These are phyloP conservation scores for Corylus heterophylla DNA, from an alignment of 306 rosid genomes.

Conservation along the genomic window DNA sequence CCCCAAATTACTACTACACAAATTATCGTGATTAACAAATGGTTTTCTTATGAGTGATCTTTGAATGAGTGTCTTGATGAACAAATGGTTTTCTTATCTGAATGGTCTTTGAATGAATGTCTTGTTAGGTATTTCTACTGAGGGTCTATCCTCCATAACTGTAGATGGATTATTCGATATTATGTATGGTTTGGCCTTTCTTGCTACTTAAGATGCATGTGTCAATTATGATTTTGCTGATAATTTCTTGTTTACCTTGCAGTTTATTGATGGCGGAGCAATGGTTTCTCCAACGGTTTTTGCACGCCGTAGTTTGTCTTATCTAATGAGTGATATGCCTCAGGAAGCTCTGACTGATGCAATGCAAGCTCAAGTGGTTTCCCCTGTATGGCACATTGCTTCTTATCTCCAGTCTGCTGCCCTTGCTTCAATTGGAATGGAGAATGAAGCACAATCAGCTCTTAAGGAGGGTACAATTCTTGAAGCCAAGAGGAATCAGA, in stretches of 20 bases:
- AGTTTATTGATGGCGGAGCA: constrained; percentile 74
- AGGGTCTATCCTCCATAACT: neutral
- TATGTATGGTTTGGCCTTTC: neutral
- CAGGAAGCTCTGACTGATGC: constrained; percentile 70
- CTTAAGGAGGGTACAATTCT: constrained; percentile 64
- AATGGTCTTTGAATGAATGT: neutral
- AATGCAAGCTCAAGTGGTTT: constrained; percentile 69
- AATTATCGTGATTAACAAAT: neutral
- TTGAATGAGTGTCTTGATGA: neutral
- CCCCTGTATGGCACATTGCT: constrained; percentile 79
- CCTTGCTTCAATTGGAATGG: constrained; percentile 60
- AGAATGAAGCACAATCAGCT: constrained; percentile 63
- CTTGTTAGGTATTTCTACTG: constrained; percentile 1
- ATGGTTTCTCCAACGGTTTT: constrained; percentile 76
- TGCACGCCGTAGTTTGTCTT: constrained; percentile 67
- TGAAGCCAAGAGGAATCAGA: constrained; percentile 58
- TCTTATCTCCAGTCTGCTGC: constrained; percentile 79
- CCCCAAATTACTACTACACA: neutral
- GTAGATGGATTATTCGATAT: neutral
- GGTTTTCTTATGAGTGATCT: too few relatives aligned
- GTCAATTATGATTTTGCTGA: neutral
- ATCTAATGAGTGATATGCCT: constrained; percentile 69
- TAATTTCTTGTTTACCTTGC: constrained; percentile 23
- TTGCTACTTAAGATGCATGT: neutral
- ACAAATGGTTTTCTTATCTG: neutral